A percentile compares a stretch with the other conserved stretches of the same genome.
These are phyloP conservation scores for Trypanosoma platydactyli DNA, from an alignment of 208 protist species.

Conservation along the genomic window DNA sequence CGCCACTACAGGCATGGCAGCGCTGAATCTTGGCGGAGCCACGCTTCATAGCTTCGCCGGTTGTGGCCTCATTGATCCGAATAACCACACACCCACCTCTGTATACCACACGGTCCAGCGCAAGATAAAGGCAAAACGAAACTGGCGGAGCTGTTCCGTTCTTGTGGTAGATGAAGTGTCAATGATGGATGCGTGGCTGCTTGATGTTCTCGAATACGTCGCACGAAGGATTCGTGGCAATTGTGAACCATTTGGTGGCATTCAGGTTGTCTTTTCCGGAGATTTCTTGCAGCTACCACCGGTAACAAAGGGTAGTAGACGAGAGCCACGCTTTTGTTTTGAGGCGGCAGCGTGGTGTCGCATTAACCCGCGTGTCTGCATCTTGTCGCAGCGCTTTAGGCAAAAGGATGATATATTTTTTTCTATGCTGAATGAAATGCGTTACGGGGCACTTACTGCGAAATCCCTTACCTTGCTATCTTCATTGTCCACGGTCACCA, in stretches of 20 bases:
- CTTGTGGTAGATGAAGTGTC: conserved; percentile 93
- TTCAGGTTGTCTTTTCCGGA: conserved; percentile 91
- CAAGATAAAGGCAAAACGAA: conserved; percentile 31
- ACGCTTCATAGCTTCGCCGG: conserved; percentile 89
- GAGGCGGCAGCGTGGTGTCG: conserved; percentile 62
- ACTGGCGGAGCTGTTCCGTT: conserved; percentile 59
- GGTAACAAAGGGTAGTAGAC: conserved; percentile 33
- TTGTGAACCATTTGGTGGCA: conserved; percentile 84
- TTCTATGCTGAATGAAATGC: conserved; percentile 73
- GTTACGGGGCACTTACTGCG: conserved; percentile 46
- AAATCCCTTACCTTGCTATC: conserved; percentile 40
- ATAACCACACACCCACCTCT: conserved; percentile 12
- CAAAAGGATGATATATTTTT: conserved; percentile 71
- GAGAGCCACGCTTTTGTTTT: conserved; percentile 64
- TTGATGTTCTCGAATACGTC: conserved; percentile 80
- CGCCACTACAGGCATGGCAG: conserved; percentile 85
- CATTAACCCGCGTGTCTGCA: conserved; percentile 59
- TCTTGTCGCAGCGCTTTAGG: conserved; percentile 66
- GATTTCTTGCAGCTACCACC: conserved; percentile 93
- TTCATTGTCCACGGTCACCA: conserved; percentile 30
- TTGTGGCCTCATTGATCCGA: conserved; percentile 53
- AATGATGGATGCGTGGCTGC: conserved; percentile 82
- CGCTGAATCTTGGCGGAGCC: conserved; percentile 80
- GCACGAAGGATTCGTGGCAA: conserved; percentile 62
- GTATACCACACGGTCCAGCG: conserved; percentile 35